A percentile compares a stretch with the other conserved stretches of the same genome.
Conservation (phyloP, 805 yeast genomes). For the Saccharomyces eubayanus region DNA sequence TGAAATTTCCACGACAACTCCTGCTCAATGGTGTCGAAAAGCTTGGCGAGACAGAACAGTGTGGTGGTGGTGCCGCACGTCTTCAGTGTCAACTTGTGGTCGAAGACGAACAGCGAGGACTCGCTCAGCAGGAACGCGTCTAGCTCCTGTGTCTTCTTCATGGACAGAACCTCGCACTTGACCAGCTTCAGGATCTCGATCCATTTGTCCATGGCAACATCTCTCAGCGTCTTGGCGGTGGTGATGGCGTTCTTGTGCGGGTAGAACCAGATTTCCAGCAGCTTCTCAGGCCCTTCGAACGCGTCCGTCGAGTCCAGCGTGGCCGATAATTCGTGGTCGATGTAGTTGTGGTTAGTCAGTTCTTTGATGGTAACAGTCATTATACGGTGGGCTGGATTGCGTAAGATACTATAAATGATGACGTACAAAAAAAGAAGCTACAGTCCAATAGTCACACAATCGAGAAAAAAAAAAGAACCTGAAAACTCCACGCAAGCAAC, state of each 20-base stretch:
- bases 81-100: slow-evolving; percentile 76
- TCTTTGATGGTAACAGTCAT: slow-evolving; percentile 32
- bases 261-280: slow-evolving; percentile 83
- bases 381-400: not conserved
- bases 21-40: slow-evolving; percentile 44
- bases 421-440: not conserved
- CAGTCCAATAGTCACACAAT: not conserved
- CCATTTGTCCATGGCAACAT: slow-evolving; percentile 61
- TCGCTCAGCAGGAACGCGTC: slow-evolving; percentile 86
- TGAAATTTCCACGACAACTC: slow-evolving; percentile 36
- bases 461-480: not conserved
- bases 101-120: slow-evolving; percentile 81
- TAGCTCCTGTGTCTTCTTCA: slow-evolving; percentile 53
- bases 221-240: slow-evolving; percentile 45
- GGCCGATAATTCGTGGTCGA: slow-evolving; percentile 73
- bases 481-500: not conserved
- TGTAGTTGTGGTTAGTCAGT: slow-evolving; percentile 39
- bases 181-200: slow-evolving; percentile 68
- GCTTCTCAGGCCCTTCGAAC: slow-evolving; percentile 95
- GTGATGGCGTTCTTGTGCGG: slow-evolving; percentile 35
- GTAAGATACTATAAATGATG: not conserved
- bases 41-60: slow-evolving; percentile 58
- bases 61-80: slow-evolving; percentile 97
- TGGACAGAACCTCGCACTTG: slow-evolving; percentile 80
- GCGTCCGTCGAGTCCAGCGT: slow-evolving; percentile 82